Evolutionary conservation across 1,139 yeast species (phyloP), one percentile per base, ranked within the genome.

Genomic region (Hemisphaericaspora xylofermentans): DNA sequence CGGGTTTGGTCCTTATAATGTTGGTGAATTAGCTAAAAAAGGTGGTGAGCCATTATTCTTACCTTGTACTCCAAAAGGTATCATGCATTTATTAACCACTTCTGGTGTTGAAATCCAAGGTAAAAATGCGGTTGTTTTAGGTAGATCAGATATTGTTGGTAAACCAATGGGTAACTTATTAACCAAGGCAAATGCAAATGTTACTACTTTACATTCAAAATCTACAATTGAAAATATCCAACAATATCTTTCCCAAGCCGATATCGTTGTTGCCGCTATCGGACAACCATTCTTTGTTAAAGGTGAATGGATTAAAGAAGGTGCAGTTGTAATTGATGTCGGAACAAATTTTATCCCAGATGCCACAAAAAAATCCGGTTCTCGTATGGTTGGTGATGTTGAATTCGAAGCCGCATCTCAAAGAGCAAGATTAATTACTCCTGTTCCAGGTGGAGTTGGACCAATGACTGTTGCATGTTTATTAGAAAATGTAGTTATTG

Each of bases 361-460:
- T 58, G 57, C 79, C 25, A 62, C 87, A 40, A 85, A 80, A 61
- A 88, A 89, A 66, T 75, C 87, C 7, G 98, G 98, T 38, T 79
- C 80, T 57, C 80, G 85, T 60, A 76, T 91, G 66, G 96, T 89
- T 38, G 99, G 99, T 44, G 98, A 93, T 60, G 96, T 91, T 46
- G 96, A 91, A 50, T 89, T 78, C 55, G 83, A 74, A 39, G 68
- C 80, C 19, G 88, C 88, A 42, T 59, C 75, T 38, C 70, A 77
- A 42, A 79, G 76, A 46, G 96, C 95, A 24, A 74, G 84, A 28
- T 74, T 76, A 57, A 78, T 93, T 58, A 93, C 98, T 18, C 98
- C 98, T 22, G 99, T 93, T 44, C 99, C 98, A 39, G 99, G 99
- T 60, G 98, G 98, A 52, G 98, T 93, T 46, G 98, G 98, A 40